Conservation (phyloP, 805 yeast genomes). For the Candida vartiovaarae region DNA sequence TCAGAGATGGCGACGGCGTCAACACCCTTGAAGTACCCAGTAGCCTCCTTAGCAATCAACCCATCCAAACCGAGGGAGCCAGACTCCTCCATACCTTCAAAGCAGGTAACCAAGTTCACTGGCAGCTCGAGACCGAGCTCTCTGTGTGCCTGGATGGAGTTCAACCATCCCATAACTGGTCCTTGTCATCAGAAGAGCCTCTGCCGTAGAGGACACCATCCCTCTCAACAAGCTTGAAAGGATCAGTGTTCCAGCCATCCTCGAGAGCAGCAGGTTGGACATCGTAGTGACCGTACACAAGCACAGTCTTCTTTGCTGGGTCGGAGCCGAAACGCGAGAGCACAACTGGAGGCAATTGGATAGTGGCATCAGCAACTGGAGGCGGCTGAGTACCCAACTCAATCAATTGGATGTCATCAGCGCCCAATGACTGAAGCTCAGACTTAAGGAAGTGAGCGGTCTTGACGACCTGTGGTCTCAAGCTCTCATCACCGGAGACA, state of each 20-base stretch:
- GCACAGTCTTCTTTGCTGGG: slow-evolving; percentile 76
- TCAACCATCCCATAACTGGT: slow-evolving; percentile 96
- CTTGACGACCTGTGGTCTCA: slow-evolving; percentile 82
- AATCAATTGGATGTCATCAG: slow-evolving; percentile 71
- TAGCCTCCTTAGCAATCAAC: slow-evolving; percentile 73
- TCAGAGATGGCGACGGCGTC: slow-evolving; percentile 95
- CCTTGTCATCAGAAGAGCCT: slow-evolving; percentile 97
- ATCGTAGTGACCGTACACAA: slow-evolving; percentile 95
- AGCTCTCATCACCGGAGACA: slow-evolving; percentile 83
- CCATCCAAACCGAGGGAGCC: slow-evolving; percentile 91
- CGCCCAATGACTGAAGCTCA: slow-evolving; percentile 69
- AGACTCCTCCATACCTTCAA: slow-evolving; percentile 99
- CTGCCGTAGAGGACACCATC: slow-evolving; percentile 77
- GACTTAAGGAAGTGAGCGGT: slow-evolving; percentile 78
- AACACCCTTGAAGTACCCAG: slow-evolving; percentile 73
- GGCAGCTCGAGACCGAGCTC: slow-evolving; percentile 84
- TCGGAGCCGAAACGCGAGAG: slow-evolving; percentile 81
- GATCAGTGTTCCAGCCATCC: slow-evolving; percentile 96
- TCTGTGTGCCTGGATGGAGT: slow-evolving; percentile 84
- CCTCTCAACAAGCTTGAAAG: slow-evolving; percentile 68
- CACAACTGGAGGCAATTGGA: slow-evolving; percentile 91
- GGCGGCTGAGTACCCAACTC: slow-evolving; percentile 88
- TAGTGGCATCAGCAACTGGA: slow-evolving; percentile 60
- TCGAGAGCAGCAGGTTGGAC: slow-evolving; percentile 92
- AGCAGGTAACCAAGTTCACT: slow-evolving; percentile 85